Conservation (phyloP, 768 basidiomycete genomes). For the Neoboletus magnificus region DNA sequence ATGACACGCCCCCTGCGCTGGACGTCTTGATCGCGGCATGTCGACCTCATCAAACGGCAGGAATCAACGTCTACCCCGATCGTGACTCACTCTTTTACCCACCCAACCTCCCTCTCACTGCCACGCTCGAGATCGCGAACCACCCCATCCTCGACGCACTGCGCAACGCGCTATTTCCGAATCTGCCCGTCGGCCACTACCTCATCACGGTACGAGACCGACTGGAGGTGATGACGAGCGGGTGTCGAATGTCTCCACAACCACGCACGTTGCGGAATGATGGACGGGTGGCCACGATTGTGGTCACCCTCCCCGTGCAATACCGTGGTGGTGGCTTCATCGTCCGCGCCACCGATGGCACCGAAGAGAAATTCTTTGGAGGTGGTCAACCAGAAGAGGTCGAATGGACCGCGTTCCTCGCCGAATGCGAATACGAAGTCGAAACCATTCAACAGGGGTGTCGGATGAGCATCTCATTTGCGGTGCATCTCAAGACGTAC, state of each 20-base stretch:
- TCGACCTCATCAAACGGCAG: constrained; percentile 57
- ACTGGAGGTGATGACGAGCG: constrained; percentile 63
- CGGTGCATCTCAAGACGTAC: constrained; percentile 65
- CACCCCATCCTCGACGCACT: constrained; percentile 81
- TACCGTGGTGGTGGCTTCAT: constrained; percentile 66
- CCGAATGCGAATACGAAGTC: constrained; percentile 73
- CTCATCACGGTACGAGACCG: constrained; percentile 66
- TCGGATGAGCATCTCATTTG: constrained; percentile 67
- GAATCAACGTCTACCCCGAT: constrained; percentile 49
- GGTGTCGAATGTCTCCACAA: constrained; percentile 57
- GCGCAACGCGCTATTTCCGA: constrained; percentile 67
- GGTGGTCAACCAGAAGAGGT: constrained; percentile 62
- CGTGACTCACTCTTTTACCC: constrained; percentile 73
- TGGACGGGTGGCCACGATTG: constrained; percentile 66
- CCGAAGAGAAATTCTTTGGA: constrained; percentile 60
- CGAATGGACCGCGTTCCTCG: constrained; percentile 75
- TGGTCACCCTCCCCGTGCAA: constrained; percentile 71
- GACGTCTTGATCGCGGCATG: constrained; percentile 77
- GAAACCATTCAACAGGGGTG: constrained; percentile 70
- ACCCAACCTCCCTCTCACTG: constrained; percentile 64
- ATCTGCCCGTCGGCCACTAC: constrained; percentile 63
- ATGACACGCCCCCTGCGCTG: constrained; percentile 70
- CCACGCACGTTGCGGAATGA: constrained; percentile 55
- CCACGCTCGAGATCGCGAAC: constrained; percentile 76
- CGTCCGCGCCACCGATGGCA: constrained; percentile 52